Evolutionary conservation across 1,284 basidiomycete genomes (phyloP).

Genomic region (Cryptococcus jaspeensis): DNA sequence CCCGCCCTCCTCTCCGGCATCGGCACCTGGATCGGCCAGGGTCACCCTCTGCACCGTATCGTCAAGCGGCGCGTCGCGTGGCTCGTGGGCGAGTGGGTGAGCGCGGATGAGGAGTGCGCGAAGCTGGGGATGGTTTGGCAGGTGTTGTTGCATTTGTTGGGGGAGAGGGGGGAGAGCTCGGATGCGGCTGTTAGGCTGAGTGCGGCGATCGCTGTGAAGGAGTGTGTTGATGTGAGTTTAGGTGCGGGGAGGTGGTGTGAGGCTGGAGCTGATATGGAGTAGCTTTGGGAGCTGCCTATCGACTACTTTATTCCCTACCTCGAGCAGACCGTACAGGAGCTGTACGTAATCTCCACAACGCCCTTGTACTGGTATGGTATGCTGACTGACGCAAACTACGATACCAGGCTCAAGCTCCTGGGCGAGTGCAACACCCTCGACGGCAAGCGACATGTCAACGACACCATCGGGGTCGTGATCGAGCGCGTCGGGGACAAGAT

Average conservation of each 20-base stretch:
- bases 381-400: not conserved
- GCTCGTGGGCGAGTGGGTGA: conserved; percentile 81
- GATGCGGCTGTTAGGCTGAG: conserved; percentile 81
- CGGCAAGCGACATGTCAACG: conserved; percentile 71
- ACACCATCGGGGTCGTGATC: conserved; percentile 69
- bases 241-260: no score
- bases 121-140: conserved; percentile 72
- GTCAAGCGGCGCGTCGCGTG: conserved; percentile 86
- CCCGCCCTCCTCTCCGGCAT: conserved; percentile 34
- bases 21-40: conserved; percentile 39
- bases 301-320: conserved; percentile 47
- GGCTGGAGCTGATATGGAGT: not conserved
- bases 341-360: conserved; percentile 35
- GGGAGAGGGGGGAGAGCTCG: conserved; percentile 65
- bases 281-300: conserved; percentile 19
- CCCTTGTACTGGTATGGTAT: no score
- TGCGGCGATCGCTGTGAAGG: conserved; percentile 69
- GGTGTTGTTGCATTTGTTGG: conserved; percentile 69
- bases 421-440: conserved; percentile 73
- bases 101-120: conserved; percentile 60
- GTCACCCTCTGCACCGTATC: conserved; percentile 62
- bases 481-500: conserved; percentile 69
- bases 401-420: conserved; percentile 56
- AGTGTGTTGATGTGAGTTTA: conserved; percentile 73
- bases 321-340: conserved; percentile 40